Conservation (phyloP, 768 basidiomycete species). For the Collybia sordida region DNA sequence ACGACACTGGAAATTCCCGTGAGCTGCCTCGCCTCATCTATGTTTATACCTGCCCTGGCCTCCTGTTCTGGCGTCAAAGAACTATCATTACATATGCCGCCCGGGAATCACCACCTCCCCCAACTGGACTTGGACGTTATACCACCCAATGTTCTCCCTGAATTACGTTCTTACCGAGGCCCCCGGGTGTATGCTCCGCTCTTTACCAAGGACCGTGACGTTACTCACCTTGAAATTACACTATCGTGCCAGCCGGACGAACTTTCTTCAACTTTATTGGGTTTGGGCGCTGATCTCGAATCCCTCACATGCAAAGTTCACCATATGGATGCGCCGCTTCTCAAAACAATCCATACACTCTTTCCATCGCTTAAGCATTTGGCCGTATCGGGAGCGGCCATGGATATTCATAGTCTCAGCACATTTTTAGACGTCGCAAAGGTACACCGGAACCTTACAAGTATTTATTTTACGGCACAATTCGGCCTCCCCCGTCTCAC, state of each 20-base stretch:
- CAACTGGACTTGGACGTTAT: conserved; percentile 7
- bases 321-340: conserved; percentile 7
- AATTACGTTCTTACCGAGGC: conserved; percentile 11
- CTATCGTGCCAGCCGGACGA: conserved; percentile 12
- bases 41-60: conserved; percentile 8
- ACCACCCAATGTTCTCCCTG: conserved; percentile 14
- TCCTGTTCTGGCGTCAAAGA: conserved; percentile 8
- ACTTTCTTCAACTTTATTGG: conserved; percentile 4
- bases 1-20: conserved; percentile 15
- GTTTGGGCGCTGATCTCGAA: background rate
- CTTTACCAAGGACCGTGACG: conserved; percentile 11
- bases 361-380: conserved; percentile 16
- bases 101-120: conserved; percentile 10
- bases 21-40: conserved; percentile 10
- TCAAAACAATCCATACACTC: conserved; percentile 12
- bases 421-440: conserved; percentile 7
- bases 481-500: conserved; percentile 13
- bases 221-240: conserved; percentile 11
- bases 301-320: conserved; percentile 13
- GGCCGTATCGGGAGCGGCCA: conserved; percentile 12
- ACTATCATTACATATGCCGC: conserved; percentile 12
- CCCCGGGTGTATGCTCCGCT: conserved; percentile 12
- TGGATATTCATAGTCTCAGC: conserved; percentile 14
- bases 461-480: conserved; percentile 12
- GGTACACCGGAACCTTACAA: conserved; percentile 8